These are phyloP conservation scores for Ascosphaera aggregata DNA, from an alignment of 2,329 filamentous ascomycete genomes.

Conservation along the genomic window DNA sequence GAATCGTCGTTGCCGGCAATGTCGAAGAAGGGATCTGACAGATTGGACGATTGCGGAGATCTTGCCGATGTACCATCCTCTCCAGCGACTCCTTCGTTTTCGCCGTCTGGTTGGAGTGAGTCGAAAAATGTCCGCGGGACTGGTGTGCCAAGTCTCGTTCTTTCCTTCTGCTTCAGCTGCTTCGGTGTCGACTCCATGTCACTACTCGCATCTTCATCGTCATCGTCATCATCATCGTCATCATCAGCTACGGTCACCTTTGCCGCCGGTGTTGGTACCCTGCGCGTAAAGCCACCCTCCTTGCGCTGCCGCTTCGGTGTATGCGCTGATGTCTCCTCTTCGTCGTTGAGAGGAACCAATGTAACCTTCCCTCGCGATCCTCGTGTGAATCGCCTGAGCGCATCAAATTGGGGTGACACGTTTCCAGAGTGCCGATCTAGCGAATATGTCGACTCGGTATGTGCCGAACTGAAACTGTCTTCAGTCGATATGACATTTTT, in stretches of 20 bases:
- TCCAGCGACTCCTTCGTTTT: conserved; percentile 11
- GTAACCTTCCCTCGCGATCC: neutral
- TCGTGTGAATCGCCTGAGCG: neutral
- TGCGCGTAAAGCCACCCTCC: neutral
- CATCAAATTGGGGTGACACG: neutral
- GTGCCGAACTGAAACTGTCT: conserved; percentile 12
- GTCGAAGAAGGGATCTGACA: conserved; percentile 10
- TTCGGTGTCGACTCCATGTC: neutral
- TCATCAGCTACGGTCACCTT: neutral
- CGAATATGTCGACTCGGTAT: neutral
- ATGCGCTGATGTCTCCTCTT: neutral
- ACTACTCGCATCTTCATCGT: conserved; percentile 14
- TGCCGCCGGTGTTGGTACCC: neutral
- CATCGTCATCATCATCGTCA: no score
- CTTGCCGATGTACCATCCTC: conserved; percentile 1
- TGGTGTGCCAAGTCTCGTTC: conserved; percentile 9
- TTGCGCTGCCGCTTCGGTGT: neutral
- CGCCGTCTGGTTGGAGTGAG: conserved; percentile 9
- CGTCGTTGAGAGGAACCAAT: neutral
- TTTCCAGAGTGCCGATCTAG: neutral
- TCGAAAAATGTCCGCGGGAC: neutral
- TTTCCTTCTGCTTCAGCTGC: conserved; percentile 5
- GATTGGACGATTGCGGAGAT: conserved; percentile 3
- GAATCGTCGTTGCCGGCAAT: conserved; percentile 10
- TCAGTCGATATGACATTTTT: neutral